Conservation (phyloP, 78 protist genomes). For the Dictyostelium brefeldianum region DNA sequence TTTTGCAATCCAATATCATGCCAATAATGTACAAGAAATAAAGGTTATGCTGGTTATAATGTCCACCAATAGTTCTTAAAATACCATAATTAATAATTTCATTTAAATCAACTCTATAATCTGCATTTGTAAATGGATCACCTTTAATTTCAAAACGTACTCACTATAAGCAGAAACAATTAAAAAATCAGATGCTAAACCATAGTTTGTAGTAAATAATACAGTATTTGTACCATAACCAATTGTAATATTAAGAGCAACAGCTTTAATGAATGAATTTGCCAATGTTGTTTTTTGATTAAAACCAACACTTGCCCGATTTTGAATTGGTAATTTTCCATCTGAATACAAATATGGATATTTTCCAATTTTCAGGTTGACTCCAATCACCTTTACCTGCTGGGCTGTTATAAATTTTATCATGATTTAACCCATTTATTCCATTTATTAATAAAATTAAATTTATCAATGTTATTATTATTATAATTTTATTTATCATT, state of each 20-base stretch:
- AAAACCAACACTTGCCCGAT: neutral
- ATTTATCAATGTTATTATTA: no score
- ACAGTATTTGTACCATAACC: neutral
- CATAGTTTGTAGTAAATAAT: neutral
- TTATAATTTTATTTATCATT: no score
- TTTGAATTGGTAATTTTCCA: neutral
- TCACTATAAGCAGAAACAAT: no score
- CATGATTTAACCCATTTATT: no score
- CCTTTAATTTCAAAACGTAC: neutral
- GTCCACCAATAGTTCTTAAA: slow-evolving; percentile 6
- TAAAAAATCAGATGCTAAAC: neutral
- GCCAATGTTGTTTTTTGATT: neutral
- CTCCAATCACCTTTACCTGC: no score
- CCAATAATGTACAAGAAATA: no score
- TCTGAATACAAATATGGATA: no score
- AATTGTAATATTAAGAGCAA: neutral
- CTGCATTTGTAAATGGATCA: neutral
- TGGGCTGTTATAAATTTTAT: no score
- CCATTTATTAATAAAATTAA: no score
- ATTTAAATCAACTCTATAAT: neutral
- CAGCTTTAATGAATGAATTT: neutral
- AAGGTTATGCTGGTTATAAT: no score
- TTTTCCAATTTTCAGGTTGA: no score
- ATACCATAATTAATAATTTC: neutral
- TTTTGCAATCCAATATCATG: no score